Conservation (phyloP, 306 rosid genomes). For the Carpinus viminea region DNA sequence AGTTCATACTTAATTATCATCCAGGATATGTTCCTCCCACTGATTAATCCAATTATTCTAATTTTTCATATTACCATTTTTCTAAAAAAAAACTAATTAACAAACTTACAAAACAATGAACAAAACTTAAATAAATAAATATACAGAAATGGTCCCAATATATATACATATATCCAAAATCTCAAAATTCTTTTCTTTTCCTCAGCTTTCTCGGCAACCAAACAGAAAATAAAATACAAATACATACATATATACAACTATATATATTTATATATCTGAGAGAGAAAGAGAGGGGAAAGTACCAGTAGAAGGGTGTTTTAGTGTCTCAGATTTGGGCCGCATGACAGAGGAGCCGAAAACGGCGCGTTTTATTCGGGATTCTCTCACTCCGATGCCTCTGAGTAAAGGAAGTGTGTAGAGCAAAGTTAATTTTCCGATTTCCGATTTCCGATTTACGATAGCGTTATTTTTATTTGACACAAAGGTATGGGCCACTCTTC, state of each 20-base stretch:
- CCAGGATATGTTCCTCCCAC: background rate
- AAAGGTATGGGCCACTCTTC: too few relatives aligned
- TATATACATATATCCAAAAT: background rate
- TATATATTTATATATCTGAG: background rate
- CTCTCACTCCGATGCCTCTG: background rate
- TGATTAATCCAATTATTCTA: background rate
- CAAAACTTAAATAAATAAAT: background rate
- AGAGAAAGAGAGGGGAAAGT: background rate
- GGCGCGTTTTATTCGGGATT: background rate
- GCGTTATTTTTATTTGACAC: too few relatives aligned
- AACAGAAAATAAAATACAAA: background rate
- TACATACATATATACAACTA: background rate
- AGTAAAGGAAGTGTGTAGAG: background rate
- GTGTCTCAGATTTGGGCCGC: background rate
- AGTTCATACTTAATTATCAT: background rate
- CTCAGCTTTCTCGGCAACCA: conserved; percentile 4
- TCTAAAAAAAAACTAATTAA: background rate
- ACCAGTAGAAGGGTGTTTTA: background rate
- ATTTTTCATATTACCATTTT: background rate
- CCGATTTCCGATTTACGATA: too few relatives aligned
- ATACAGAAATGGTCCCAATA: background rate
- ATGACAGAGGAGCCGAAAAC: background rate
- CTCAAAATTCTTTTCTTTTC: background rate
- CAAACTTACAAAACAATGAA: background rate
- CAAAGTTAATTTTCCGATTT: too few relatives aligned